Evolutionary conservation across 2,329 filamentous ascomycete genomes (phyloP), one percentile per base, ranked within the genome.

Genomic region (Simplicillium aogashimaense): DNA sequence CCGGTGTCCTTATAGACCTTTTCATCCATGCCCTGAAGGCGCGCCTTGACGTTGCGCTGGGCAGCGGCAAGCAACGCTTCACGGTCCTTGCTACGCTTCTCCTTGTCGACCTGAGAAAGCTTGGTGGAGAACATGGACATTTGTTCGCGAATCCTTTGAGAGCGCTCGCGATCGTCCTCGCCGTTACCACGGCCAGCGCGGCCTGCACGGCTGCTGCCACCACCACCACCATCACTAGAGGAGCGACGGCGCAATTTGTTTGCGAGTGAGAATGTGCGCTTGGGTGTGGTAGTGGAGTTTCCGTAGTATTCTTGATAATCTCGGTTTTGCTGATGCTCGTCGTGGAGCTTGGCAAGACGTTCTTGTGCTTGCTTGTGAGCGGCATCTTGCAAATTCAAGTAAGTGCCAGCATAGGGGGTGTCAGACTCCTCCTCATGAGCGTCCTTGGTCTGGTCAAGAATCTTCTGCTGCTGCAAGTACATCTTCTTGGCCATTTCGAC

Each of bases 401-500:
- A 67, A 30, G 70, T 66, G 51, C 72, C 74, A 7, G 78, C 64
- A 41, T 76, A 70, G 5, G 44, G 31, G 3, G 57, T 48, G 44
- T 63, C 52, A 11, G 45, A 37, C 9, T 55, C 53, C 7, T 54
- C 56, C 12, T 50, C 56, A 10, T 68, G 58, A 2, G 53, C 53
- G 39, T 65, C 65, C 46, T 63, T 67, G 25, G 66, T 61, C 45
- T 70, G 65, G 7, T 78, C 73, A 2, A 74, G 66, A 44, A 71
- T 72, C 45, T 72, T 75, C 45, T 86, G 77, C 49, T 87, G 81
- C 29, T 76, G 67, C 10, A 69, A 75, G 55, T 88, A 95, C 79
- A 95, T 90, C 50, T 83, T 78, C 60, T 82, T 84, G 7, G 89
- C 88, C 87, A 95, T 94, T 10, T 84, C 86, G 3, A 95, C 68